Conservation (phyloP, 148 eudicot species). For the Nepenthes mirabilis region DNA sequence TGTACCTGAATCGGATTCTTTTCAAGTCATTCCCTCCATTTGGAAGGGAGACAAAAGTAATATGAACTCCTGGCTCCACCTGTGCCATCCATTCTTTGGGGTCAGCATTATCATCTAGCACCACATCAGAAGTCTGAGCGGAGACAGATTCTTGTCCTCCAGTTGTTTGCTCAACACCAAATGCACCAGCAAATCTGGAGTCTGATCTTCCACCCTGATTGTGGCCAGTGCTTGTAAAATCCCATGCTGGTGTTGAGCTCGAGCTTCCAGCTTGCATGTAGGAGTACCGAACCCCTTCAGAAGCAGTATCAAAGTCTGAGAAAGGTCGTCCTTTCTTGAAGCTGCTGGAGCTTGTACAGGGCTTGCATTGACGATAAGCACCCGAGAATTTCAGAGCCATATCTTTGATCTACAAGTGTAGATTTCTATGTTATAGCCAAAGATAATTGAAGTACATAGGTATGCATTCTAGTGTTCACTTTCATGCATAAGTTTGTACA, state of each 20-base stretch:
- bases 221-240: conserved; percentile 37
- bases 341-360: conserved; percentile 44
- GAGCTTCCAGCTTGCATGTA: conserved; percentile 69
- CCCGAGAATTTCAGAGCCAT: conserved; percentile 85
- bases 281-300: conserved; percentile 71
- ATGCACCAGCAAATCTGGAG: conserved; percentile 37
- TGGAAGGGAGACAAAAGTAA: conserved; percentile 86
- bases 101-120: conserved; percentile 63
- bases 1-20: conserved; percentile 92
- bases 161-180: conserved; percentile 22
- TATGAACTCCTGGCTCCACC: conserved; percentile 97
- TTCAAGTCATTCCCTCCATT: conserved; percentile 91
- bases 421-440: background rate
- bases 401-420: conserved; percentile 64
- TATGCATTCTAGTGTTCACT: no score
- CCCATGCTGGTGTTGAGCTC: conserved; percentile 91
- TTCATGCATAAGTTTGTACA: no score
- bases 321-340: conserved; percentile 59
- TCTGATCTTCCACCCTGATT: conserved; percentile 30
- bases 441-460: background rate
- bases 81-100: conserved; percentile 99
- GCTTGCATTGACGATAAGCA: conserved; percentile 59
- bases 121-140: conserved; percentile 42
- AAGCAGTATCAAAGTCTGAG: conserved; percentile 67
- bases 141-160: conserved; percentile 20